These are phyloP conservation scores for Heimioporus punctisporus DNA, from an alignment of 1,284 basidiomycete species.

Conservation along the genomic window DNA sequence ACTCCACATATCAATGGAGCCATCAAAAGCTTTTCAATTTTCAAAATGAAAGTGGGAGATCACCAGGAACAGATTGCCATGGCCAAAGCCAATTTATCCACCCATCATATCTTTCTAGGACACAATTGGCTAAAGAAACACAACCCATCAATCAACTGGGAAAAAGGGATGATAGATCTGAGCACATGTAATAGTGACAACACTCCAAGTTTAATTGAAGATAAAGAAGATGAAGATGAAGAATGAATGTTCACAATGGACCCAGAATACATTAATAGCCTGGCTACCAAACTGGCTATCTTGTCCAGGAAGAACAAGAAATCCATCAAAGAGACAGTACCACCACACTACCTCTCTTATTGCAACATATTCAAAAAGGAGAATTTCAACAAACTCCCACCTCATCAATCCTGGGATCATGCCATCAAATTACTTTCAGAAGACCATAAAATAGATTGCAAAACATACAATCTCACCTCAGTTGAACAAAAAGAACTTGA, in stretches of 20 bases:
- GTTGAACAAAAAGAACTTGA: no score
- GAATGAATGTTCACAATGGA: background rate
- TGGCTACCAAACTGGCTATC: no score
- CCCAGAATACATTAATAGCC: background rate
- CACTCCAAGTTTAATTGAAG: background rate
- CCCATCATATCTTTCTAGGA: background rate
- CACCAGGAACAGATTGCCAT: background rate
- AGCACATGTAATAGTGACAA: background rate
- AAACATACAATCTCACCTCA: no score
- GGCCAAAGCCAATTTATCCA: background rate
- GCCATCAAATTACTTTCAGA: no score
- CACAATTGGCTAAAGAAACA: conserved; percentile 21
- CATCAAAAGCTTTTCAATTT: conserved; percentile 1
- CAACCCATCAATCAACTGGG: conserved; percentile 25
- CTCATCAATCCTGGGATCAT: no score
- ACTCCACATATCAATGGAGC: conserved; percentile 10
- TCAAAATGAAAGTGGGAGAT: background rate
- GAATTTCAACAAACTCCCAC: no score
- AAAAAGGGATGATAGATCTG: background rate
- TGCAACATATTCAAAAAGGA: no score
- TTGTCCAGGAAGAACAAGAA: no score
- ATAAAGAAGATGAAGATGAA: background rate
- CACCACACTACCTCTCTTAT: no score
- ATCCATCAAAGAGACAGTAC: no score
- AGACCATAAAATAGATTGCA: no score